phyloP scores from a whole-genome alignment of 345 rosid species.

The Schrenkiella parvula region DNA sequence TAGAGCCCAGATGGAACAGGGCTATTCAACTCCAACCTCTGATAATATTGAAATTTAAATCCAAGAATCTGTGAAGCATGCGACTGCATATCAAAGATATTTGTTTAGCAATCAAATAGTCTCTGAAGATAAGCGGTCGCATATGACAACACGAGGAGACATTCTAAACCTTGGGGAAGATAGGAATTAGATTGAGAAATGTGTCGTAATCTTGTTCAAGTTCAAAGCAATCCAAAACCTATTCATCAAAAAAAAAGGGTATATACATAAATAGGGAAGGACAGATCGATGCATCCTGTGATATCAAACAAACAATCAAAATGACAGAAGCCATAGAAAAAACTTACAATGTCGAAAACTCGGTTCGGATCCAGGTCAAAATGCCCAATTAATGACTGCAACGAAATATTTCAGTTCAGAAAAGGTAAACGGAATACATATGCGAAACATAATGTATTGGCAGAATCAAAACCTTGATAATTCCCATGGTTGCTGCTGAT shows the following conservation, averaged over 20 bases:
- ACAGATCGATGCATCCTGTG: conserved; percentile 8
- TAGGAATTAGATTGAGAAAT: conserved; percentile 84
- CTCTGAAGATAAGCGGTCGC: background rate
- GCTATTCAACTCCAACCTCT: conserved; percentile 72
- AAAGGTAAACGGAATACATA: background rate
- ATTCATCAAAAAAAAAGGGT: conserved; percentile 24
- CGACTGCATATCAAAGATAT: conserved; percentile 59
- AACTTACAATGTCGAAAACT: conserved; percentile 98
- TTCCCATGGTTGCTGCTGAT: conserved; percentile 79
- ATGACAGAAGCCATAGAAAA: background rate
- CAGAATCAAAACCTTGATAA: conserved; percentile 68
- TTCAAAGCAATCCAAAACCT: conserved; percentile 97
- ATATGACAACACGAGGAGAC: conserved; percentile 11
- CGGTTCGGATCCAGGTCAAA: conserved; percentile 99
- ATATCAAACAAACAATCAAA: conserved; percentile 13
- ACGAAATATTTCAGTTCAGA: conserved; percentile 25
- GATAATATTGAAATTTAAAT: conserved; percentile 96
- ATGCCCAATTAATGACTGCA: conserved; percentile 98
- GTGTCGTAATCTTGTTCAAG: conserved; percentile 69
- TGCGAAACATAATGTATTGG: background rate
- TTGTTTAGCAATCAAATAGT: conserved; percentile 15
- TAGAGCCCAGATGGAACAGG: conserved; percentile 86
- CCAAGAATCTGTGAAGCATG: conserved; percentile 99
- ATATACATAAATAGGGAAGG: conserved; percentile 10
- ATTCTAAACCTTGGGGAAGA: conserved; percentile 81